Evolutionary conservation across 768 basidiomycete species (phyloP), one percentile per base, ranked within the genome.

Genomic region (Rhizopogon sp.): DNA sequence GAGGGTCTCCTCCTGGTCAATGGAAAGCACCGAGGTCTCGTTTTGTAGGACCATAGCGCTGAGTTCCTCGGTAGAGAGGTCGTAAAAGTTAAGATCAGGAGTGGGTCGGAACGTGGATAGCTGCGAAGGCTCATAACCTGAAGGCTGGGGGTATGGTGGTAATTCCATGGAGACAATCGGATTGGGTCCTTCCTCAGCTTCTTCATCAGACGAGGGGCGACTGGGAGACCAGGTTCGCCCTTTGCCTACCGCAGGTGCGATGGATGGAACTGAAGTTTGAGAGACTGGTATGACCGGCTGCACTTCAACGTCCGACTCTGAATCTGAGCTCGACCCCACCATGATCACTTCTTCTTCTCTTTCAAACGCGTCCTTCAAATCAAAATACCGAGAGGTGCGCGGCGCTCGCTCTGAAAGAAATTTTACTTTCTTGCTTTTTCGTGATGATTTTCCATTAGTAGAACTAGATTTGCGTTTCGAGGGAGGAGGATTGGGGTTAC

Each of bases 1-100:
- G 6, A 92, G 46, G 1, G 46, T 47, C 1, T 47, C 46, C 31
- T 47, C 46, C 13, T 3, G 46, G 13, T 47, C 33, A 8, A 47
- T 22, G 46, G 17, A 47, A 47, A 47, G 33, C 46, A 35, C 46
- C 2, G 13, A 47, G 5, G 20, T 35, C 33, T 35, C 31, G 31
- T 20, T 47, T 35, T 35, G 46, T 16, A 35, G 33, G 46, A 17
- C 46, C 20, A 13, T 35, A 33, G 20, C 20, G 20, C 17, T 47
- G 13, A 33, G 28, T 47, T 47, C 46, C 20, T 47, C 33, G 7
- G 33, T 2, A 22, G 46, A 47, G 46, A 47, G 31, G 2, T 47
- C 46, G 14, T 22, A 47, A 22, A 47, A 20, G 14, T 47, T 47
- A 9, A 47, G 5, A 35, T 47, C 46, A 2, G 13, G 33, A 22